phyloP scores from a whole-genome alignment of 2,329 filamentous ascomycete genomes.

The Colletotrichum musae region DNA sequence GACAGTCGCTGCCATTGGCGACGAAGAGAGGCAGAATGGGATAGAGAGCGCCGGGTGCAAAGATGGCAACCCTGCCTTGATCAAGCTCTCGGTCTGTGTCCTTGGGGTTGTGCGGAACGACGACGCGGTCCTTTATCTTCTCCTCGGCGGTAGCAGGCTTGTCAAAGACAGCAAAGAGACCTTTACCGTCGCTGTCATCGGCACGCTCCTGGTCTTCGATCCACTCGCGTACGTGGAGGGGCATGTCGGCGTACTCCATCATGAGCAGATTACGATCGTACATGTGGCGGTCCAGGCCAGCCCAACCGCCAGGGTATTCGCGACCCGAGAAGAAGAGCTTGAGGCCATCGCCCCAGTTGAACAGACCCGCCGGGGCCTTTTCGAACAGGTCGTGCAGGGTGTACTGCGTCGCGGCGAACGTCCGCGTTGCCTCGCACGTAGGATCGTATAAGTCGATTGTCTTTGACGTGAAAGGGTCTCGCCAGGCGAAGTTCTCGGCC shows the following conservation, averaged over 20 bases:
- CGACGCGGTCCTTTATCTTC: constrained; percentile 55
- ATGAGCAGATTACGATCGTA: constrained; percentile 62
- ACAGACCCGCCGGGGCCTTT: constrained; percentile 55
- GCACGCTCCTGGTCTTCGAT: constrained; percentile 59
- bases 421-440: constrained; percentile 52
- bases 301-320: constrained; percentile 67
- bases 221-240: constrained; percentile 62
- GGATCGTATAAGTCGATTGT: constrained; percentile 49
- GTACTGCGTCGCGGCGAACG: constrained; percentile 58
- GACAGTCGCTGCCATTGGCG: constrained; percentile 53
- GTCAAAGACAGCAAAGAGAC: constrained; percentile 59
- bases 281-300: constrained; percentile 66
- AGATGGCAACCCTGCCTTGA: constrained; percentile 54
- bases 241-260: constrained; percentile 62
- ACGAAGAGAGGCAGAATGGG: constrained; percentile 60
- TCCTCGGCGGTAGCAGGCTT: constrained; percentile 55
- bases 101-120: constrained; percentile 42
- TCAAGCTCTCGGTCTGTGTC: constrained; percentile 46
- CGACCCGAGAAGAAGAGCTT: constrained; percentile 56
- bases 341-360: constrained; percentile 56
- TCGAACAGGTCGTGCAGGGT: constrained; percentile 60
- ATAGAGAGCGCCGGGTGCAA: constrained; percentile 60
- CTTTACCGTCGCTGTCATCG: constrained; percentile 50
- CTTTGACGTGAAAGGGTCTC: constrained; percentile 54
- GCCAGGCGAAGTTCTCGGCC: constrained; percentile 58